phyloP scores from a whole-genome alignment of 306 rosid species.

The Pachyrhizus erosus region DNA sequence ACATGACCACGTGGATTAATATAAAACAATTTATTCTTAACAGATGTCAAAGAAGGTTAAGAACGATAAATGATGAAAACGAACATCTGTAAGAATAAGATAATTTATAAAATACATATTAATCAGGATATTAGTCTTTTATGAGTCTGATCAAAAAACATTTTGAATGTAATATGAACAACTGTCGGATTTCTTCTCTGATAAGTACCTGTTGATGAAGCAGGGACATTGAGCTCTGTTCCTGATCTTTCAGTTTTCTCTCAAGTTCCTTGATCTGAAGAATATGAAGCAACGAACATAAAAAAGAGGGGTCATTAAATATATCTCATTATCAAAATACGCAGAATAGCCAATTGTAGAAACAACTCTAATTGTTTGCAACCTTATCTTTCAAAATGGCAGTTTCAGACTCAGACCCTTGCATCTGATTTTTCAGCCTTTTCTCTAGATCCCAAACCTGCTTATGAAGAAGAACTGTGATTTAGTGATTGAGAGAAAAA shows the following conservation, averaged over 20 bases:
- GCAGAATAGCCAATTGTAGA: background rate
- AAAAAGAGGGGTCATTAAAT: background rate
- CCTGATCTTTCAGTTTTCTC: constrained; percentile 73
- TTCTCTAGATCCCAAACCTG: constrained; percentile 82
- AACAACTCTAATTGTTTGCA: constrained; percentile 24
- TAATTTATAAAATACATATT: constrained; percentile 1
- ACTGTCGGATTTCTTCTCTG: background rate
- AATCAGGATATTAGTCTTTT: background rate
- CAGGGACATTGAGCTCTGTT: constrained; percentile 56
- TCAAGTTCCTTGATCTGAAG: constrained; percentile 74
- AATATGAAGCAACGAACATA: constrained; percentile 33
- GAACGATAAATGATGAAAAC: background rate
- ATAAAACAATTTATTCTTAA: background rate
- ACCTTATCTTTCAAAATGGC: constrained; percentile 77
- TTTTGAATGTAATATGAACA: background rate
- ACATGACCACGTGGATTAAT: background rate
- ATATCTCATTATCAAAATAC: constrained; percentile 27
- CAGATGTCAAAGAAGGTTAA: background rate
- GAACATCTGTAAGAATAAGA: background rate
- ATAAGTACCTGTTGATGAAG: constrained; percentile 67
- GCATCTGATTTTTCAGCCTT: constrained; percentile 68
- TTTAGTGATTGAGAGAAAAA: constrained; percentile 19
- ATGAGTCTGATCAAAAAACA: constrained; percentile 2
- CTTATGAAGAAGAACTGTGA: constrained; percentile 4
- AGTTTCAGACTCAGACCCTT: constrained; percentile 64